A percentile compares a stretch with the other conserved stretches of the same genome.
Evolutionary conservation across 345 rosid species (phyloP).

Genomic region (Noccaea bulbosa): DNA sequence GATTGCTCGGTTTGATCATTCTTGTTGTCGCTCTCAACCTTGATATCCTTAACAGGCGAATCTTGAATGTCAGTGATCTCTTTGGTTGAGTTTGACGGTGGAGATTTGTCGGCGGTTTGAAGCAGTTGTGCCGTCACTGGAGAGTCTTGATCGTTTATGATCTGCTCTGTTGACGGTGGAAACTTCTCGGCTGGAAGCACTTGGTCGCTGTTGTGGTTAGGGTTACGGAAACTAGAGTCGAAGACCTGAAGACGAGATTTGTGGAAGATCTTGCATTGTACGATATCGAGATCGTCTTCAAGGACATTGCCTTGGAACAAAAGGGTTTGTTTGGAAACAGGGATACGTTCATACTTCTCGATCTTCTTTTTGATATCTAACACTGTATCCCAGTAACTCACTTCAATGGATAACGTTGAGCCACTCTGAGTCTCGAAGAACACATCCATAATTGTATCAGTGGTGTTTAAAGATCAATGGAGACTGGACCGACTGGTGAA

Average conservation of each 20-base stretch:
- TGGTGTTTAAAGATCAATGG: neutral
- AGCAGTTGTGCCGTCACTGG: neutral
- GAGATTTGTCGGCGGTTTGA: too few relatives aligned
- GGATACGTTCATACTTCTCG: conserved; percentile 64
- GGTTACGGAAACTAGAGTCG: conserved; percentile 19
- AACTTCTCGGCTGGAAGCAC: neutral
- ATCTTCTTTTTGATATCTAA: conserved; percentile 78
- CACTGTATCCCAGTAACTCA: conserved; percentile 76
- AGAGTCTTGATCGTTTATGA: too few relatives aligned
- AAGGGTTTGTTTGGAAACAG: conserved; percentile 61
- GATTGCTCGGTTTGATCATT: conserved; percentile 38
- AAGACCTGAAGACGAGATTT: conserved; percentile 66
- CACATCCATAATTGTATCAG: conserved; percentile 56
- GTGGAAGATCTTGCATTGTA: conserved; percentile 59
- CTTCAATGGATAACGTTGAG: conserved; percentile 66
- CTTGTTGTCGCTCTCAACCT: neutral
- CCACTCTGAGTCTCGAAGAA: conserved; percentile 62
- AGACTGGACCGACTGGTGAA: conserved; percentile 10
- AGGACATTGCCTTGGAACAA: conserved; percentile 63
- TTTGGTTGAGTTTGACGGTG: too few relatives aligned
- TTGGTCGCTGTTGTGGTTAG: neutral
- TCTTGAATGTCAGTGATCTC: too few relatives aligned
- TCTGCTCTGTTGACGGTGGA: neutral
- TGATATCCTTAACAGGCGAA: too few relatives aligned
- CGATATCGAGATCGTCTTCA: conserved; percentile 63